phyloP scores from a whole-genome alignment of 2,329 filamentous ascomycete genomes.

The Pseudocercospora pini-densiflorae region DNA sequence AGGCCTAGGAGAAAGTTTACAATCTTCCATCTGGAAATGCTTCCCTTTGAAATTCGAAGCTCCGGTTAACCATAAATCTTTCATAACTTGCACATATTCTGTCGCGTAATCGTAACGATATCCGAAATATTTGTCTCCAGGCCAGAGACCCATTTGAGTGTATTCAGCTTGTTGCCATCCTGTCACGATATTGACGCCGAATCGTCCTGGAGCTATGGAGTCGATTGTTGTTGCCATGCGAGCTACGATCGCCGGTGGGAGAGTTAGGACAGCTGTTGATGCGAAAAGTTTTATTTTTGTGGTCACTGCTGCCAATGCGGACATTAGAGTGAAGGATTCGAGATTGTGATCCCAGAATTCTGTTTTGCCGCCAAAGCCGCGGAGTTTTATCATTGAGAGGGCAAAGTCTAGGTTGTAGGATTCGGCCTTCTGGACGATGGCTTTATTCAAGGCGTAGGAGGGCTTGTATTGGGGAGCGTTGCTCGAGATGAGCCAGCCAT shows the following conservation, averaged over 20 bases:
- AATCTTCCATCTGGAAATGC: slow-evolving; percentile 24
- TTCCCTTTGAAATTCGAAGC: slow-evolving; percentile 22
- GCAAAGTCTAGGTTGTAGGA: slow-evolving; percentile 21
- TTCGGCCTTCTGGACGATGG: slow-evolving; percentile 22
- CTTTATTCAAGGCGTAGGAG: slow-evolving; percentile 21
- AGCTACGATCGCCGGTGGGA: slow-evolving; percentile 19
- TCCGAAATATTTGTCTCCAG: slow-evolving; percentile 21
- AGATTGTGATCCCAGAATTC: slow-evolving; percentile 26
- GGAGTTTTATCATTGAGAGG: slow-evolving; percentile 25
- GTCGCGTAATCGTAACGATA: slow-evolving; percentile 26
- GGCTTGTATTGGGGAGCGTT: slow-evolving; percentile 24
- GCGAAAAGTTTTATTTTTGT: slow-evolving; percentile 20
- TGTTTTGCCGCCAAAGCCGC: slow-evolving; percentile 21
- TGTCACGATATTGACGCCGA: slow-evolving; percentile 25
- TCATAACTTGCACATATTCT: slow-evolving; percentile 23
- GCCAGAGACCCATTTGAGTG: slow-evolving; percentile 24
- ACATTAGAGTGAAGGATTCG: slow-evolving; percentile 25
- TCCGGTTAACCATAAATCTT: slow-evolving; percentile 21
- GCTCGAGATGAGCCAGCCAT: slow-evolving; percentile 26
- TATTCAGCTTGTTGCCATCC: slow-evolving; percentile 26
- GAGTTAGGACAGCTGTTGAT: slow-evolving; percentile 16
- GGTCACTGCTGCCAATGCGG: slow-evolving; percentile 19
- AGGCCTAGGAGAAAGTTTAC: slow-evolving; percentile 21
- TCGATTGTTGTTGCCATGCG: slow-evolving; percentile 23
- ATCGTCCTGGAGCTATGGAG: slow-evolving; percentile 18